Evolutionary conservation across 2,329 filamentous ascomycete genomes (phyloP).

Genomic region (Fusarium napiforme): DNA sequence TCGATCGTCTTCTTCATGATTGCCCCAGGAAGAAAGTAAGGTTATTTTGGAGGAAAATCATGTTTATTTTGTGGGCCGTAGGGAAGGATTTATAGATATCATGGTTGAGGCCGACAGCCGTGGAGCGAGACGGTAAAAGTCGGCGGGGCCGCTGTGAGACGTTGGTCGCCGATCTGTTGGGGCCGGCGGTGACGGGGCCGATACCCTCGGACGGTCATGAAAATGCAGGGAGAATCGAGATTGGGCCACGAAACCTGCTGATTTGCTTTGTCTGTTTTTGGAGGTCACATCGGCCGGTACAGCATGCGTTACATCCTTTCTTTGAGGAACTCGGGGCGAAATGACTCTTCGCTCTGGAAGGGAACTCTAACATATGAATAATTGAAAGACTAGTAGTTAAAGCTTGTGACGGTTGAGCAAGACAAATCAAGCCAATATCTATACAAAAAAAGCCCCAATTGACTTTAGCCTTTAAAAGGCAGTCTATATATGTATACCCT

Average conservation of each 20-base stretch:
- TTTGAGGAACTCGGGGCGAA: background rate
- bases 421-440: background rate
- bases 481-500: too few species aligned
- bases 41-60: background rate
- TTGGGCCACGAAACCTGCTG: background rate
- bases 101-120: conserved; percentile 18
- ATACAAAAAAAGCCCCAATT: too few species aligned
- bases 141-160: conserved; percentile 4
- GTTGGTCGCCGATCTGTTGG: conserved; percentile 16
- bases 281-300: background rate
- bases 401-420: background rate
- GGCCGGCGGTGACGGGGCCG: conserved; percentile 2
- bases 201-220: background rate
- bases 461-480: too few species aligned
- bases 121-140: conserved; percentile 5
- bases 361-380: too few species aligned
- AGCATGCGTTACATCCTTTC: background rate
- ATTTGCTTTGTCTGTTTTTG: background rate
- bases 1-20: conserved; percentile 8
- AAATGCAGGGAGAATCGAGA: background rate
- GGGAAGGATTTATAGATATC: conserved; percentile 1
- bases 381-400: too few species aligned
- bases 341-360: background rate
- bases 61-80: conserved; percentile 9
- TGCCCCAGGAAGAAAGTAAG: background rate